Evolutionary conservation across 345 rosid species (phyloP), one percentile per base, ranked within the genome.

Genomic region (Fremontodendron californicum): DNA sequence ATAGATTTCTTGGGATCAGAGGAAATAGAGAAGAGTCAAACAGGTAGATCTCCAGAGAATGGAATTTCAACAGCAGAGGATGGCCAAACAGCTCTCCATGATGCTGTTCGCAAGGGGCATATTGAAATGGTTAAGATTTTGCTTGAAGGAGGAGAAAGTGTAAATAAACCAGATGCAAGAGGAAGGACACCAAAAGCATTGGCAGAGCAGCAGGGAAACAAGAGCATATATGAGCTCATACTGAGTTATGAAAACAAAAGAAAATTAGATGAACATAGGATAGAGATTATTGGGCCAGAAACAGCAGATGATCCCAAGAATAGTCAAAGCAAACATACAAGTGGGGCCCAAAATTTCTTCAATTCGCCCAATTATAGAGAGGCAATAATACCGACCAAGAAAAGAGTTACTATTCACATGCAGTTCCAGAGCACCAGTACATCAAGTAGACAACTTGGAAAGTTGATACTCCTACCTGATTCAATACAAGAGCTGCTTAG

Each of bases 361-460:
- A 77, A 81, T 15, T 75, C 49, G 39, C 60, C 75, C 43, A 54
- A 77, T 16, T 63, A 81, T 37, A 54, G 74, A 81, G 75, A 83
- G 60, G 84, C 54, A 52, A 74, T 55, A 63, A 70, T 51, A 66
- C 52, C 80, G 4, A 82, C 74, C 68, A 86, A 79, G 79, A 89
- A 86, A 88, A 90, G 99, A 85, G 92, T 95, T 75, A 92, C 94
- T 6, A 91, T 95, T 75, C 92, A 92, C 85, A 84, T 86, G 93
- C 82, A 76, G 82, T 76, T 79, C 46, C 83, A 75, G 35, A 78
- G 6, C 43, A 80, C 81, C 77, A 77, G 81, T 61, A 75, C 77
- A 60, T 66, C 85, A 74, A 78, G 84, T 23, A 66, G 69, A 68
- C 83, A 62, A 60, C 81, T 43, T 1, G 85, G 86, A 70, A 93